These are phyloP conservation scores for Eutrema heterophyllum DNA, from an alignment of 345 rosid genomes.

Conservation along the genomic window DNA sequence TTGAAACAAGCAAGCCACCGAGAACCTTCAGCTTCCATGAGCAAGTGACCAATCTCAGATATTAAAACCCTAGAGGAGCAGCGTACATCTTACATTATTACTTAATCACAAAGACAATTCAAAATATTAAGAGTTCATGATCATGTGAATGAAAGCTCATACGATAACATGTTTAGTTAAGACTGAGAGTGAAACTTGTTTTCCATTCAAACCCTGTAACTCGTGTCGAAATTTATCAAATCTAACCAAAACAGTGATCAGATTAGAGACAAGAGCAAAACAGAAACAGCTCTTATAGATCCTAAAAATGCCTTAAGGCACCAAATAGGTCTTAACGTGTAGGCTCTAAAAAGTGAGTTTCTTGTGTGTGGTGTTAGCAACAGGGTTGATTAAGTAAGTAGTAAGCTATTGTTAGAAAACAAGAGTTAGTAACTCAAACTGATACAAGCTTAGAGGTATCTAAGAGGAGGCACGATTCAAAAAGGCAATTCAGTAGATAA, in stretches of 20 bases:
- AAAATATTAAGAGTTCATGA: background rate
- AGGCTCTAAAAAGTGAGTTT: background rate
- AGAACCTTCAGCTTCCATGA: background rate
- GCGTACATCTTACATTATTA: background rate
- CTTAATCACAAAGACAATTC: too few relatives aligned
- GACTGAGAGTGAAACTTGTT: background rate
- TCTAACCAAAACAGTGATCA: too few relatives aligned
- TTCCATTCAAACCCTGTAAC: background rate
- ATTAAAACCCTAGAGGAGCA: background rate
- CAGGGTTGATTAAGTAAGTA: background rate
- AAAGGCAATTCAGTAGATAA: background rate
- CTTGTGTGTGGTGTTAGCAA: background rate
- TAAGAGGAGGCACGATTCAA: background rate
- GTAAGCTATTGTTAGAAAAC: background rate
- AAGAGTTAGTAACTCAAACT: background rate
- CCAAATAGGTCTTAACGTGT: background rate
- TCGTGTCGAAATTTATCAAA: background rate
- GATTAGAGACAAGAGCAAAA: too few relatives aligned
- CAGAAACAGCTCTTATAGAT: background rate
- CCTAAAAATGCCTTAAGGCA: background rate
- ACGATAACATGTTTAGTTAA: background rate
- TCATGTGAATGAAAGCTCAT: background rate
- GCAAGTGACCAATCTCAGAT: background rate
- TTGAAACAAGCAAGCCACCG: background rate
- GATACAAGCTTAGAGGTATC: too few relatives aligned